Evolutionary conservation across 768 basidiomycete species (phyloP), one percentile per base, ranked within the genome.

Genomic region (Clavaria fumosa): DNA sequence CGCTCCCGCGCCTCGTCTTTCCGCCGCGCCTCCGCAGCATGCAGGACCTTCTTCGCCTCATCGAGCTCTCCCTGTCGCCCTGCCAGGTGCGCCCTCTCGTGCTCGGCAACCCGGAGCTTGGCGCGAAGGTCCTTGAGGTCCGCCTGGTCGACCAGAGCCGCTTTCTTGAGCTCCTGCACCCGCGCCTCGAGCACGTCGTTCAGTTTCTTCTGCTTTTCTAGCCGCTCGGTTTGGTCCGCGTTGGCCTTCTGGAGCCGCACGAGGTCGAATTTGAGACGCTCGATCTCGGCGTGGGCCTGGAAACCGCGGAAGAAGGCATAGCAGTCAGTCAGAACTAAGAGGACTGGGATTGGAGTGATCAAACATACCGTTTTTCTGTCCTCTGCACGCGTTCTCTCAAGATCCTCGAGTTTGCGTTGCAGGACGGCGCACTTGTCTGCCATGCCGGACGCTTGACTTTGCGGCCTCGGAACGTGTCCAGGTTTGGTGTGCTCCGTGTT

Each of bases 271-370:
- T 70, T 78, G 39, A 73, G 56, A 12, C 63, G 64, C 28, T 78
- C 75, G n/a, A 70, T 44, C 43, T 80, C 74, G 2, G 55, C 54
- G 48, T 67, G 67, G 49, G 79, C 72, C 82, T 83, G n/a, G n/a
- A n/a, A n/a, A n/a, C n/a, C n/a, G n/a, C n/a, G n/a, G n/a, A n/a
- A n/a, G n/a, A n/a, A 42, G 17, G 17, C 7, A 21, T 21, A 6
- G 15, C 5, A 34, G 19, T 4, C 30, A 34, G 23, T 4, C 27
- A 31, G 27, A 17, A 18, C 19, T 7, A 55, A 72, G 7, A n/a
- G 27, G 10, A 22, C 7, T 15, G 30, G 4, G 17, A 19, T 14
- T 20, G 28, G 24, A 17, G 36, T 22, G 18, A 23, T 12, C n/a
- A 11, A 10, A 9, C 37, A 45, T 50, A 81, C 80, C 34, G 61